Evolutionary conservation across 805 yeast species (phyloP).

Genomic region (Starmerella floris): DNA sequence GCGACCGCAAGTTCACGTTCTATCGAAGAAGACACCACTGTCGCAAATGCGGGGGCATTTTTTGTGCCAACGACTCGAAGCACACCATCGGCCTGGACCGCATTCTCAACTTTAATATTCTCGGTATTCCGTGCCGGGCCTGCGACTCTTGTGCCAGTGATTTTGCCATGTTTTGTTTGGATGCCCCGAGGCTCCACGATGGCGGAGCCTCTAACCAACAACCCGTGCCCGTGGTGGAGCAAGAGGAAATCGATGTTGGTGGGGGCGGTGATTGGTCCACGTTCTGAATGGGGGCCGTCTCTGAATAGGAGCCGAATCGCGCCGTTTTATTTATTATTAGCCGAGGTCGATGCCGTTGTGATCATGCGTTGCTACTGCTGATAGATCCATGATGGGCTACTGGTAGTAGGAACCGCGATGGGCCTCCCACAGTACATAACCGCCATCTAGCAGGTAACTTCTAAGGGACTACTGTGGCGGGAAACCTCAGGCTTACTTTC

Average conservation of each 20-base stretch:
- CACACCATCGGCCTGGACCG: slow-evolving; percentile 44
- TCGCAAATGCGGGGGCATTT: slow-evolving; percentile 71
- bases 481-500: no score
- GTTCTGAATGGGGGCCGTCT: slow-evolving; percentile 2
- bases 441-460: no score
- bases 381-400: no score
- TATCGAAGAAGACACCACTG: slow-evolving; percentile 76
- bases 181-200: slow-evolving; percentile 20
- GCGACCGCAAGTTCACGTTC: slow-evolving; percentile 57
- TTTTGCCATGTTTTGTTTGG: slow-evolving; percentile 39
- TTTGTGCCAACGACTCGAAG: slow-evolving; percentile 54
- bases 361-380: no score
- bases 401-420: no score
- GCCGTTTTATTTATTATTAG: background rate
- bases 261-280: slow-evolving; percentile 21
- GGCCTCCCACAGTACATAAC: no score
- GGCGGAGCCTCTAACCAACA: slow-evolving; percentile 8
- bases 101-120: slow-evolving; percentile 40
- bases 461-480: no score
- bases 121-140: slow-evolving; percentile 55
- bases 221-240: slow-evolving; percentile 13
- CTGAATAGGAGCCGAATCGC: no score
- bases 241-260: slow-evolving; percentile 12
- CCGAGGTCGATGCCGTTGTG: no score
- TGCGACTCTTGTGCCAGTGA: slow-evolving; percentile 55